A percentile compares a stretch with the other conserved stretches of the same genome.
These are phyloP conservation scores for Fusarium xyrophilum DNA, from an alignment of 2,329 filamentous ascomycete genomes.

Conservation along the genomic window DNA sequence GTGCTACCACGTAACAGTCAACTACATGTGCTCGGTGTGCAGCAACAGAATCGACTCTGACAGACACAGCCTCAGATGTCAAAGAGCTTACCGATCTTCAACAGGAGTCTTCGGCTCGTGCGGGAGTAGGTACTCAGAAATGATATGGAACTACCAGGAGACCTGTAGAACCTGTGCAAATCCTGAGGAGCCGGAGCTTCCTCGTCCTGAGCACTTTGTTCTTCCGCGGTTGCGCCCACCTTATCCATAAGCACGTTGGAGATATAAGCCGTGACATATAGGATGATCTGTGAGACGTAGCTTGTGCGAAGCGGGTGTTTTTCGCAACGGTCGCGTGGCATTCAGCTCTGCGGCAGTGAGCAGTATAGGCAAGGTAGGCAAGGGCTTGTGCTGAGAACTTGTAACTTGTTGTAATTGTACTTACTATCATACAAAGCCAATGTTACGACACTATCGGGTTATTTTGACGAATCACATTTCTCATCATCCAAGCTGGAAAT, in stretches of 20 bases:
- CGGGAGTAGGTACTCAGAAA: background rate
- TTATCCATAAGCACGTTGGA: too few relatives aligned
- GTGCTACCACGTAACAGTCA: slow-evolving; percentile 2
- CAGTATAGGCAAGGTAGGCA: background rate
- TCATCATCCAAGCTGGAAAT: background rate
- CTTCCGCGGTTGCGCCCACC: background rate
- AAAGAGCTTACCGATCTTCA: background rate
- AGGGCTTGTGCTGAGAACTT: background rate
- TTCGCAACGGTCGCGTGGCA: accelerated
- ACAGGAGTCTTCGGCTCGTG: background rate
- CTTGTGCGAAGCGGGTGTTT: background rate
- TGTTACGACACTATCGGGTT: background rate
- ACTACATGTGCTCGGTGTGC: slow-evolving; percentile 3
- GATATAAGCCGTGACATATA: too few relatives aligned
- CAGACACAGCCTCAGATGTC: background rate
- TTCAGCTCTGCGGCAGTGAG: background rate
- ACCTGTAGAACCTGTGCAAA: background rate
- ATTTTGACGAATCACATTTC: background rate
- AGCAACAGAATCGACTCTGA: background rate
- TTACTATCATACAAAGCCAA: background rate
- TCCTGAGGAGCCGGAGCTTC: background rate
- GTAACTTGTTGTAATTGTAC: background rate
- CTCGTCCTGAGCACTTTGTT: background rate
- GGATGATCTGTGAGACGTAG: too few relatives aligned
- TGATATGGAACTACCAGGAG: background rate